phyloP scores from a whole-genome alignment of 202 grass and related monocot genomes.

The Alloteropsis angusta region DNA sequence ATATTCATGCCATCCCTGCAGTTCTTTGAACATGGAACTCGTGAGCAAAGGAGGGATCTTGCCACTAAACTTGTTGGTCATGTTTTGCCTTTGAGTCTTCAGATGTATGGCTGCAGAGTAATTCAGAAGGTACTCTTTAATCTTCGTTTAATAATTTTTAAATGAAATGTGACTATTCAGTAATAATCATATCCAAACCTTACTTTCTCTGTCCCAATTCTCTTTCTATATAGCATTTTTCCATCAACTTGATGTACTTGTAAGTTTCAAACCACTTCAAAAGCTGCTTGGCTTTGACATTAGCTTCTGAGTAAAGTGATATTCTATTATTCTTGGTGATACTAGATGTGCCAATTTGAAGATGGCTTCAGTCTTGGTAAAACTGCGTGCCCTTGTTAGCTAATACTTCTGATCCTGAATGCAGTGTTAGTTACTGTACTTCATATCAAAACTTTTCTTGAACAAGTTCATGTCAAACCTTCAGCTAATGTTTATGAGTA shows the following conservation, averaged over 20 bases:
- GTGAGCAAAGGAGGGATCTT: conserved; percentile 82
- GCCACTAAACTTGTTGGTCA: conserved; percentile 80
- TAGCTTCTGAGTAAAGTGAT: not conserved
- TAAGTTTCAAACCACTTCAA: not conserved
- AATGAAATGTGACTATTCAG: not conserved
- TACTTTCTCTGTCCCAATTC: not conserved
- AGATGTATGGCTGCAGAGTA: conserved; percentile 98
- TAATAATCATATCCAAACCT: not conserved
- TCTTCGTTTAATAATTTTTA: conserved; percentile 1
- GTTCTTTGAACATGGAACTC: conserved; percentile 93
- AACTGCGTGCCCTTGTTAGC: not conserved
- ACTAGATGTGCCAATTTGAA: not conserved
- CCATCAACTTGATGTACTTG: not conserved
- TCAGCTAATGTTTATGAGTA: not conserved
- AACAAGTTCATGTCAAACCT: not conserved
- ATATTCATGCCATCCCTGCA: conserved; percentile 27
- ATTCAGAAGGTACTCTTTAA: conserved; percentile 81
- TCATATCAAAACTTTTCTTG: not conserved
- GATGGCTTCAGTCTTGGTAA: not conserved
- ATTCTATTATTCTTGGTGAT: not conserved
- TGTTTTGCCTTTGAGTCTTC: conserved; percentile 83
- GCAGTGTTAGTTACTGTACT: not conserved
- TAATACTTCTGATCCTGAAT: not conserved
- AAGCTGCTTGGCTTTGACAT: not conserved
- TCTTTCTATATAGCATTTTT: conserved; percentile 7